These are phyloP conservation scores for Ochromonas danica DNA, from an alignment of 108 stramenopile genomes.

Conservation along the genomic window DNA sequence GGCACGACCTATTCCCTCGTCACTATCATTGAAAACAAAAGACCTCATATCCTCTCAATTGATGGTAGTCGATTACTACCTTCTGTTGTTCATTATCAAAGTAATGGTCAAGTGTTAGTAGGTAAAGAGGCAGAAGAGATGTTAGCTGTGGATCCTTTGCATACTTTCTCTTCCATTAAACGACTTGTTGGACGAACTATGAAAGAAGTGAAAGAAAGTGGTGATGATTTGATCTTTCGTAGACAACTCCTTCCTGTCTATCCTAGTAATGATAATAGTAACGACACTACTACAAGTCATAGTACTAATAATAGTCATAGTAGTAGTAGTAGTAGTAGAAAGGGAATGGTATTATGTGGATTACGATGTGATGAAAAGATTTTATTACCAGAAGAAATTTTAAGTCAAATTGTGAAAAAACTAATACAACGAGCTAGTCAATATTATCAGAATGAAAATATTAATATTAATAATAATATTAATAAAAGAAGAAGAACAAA, in stretches of 20 bases:
- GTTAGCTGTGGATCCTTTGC: constrained; percentile 18
- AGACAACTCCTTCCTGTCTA: background rate
- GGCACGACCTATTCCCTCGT: constrained; percentile 86
- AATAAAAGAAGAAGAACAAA: no score
- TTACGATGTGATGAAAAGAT: constrained; percentile 30
- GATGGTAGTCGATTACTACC: constrained; percentile 61
- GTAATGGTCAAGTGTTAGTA: constrained; percentile 26
- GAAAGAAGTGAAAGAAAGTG: constrained; percentile 42
- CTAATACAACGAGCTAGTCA: constrained; percentile 56
- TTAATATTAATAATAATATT: background rate
- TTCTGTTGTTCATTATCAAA: constrained; percentile 59
- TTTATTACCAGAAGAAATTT: constrained; percentile 71
- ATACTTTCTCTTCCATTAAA: constrained; percentile 52
- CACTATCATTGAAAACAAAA: constrained; percentile 65
- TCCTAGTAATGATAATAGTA: background rate
- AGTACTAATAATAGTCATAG: background rate
- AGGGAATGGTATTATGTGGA: constrained; percentile 29
- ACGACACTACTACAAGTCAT: no score
- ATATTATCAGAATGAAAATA: background rate
- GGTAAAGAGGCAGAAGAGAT: constrained; percentile 37
- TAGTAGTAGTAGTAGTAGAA: constrained; percentile 9
- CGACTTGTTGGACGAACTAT: constrained; percentile 45
- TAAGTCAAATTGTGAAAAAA: constrained; percentile 67
- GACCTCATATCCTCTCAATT: constrained; percentile 54
- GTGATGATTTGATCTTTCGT: constrained; percentile 27